Base-by-base conservation (phyloP, 768 basidiomycete species). In the Fomitopsis pulvina region DNA sequence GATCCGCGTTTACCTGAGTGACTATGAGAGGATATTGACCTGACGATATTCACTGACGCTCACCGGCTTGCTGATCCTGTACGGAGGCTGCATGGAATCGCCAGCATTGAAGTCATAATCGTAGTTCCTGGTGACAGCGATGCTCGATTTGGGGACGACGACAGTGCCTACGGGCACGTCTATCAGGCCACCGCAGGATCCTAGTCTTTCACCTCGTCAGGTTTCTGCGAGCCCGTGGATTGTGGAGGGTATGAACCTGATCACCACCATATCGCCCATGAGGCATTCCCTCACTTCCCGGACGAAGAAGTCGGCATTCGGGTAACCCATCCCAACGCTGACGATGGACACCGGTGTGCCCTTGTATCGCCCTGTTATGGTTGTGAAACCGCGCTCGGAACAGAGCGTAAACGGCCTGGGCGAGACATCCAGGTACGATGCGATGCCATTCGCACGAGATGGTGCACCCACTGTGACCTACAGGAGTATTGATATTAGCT, bases 231-330 rank as follows among this genome's bases (percentile, higher is more conserved):
- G 24, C n/a, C 18, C 14, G 6, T 20, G 24, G 24, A 34, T 24
- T 9, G 34, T 16, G 43, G 29, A 41, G 42, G 27, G 25, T 37
- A 56, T 64, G 48, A 44, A 77, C 77, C 77, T 71, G 44, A 79
- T 66, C 51, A 79, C 69, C 45, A 76, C 63, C 71, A 79, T 71
- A 50, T 78, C 76, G 14, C 88, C 88, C 51, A 64, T 72, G 32
- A 88, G 63, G 56, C 83, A 82, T 64, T 90, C 89, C 53, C 87
- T 75, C 22, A 77, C 79, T 67, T 92, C 88, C 54, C 88, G 78
- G 20, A 92, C 77, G 63, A 91, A 88, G 67, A 91, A 92, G 65
- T 92, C 89, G 69, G 83, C 84, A 67, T 87, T 91, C 0, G 87
- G 78, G 52, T 69, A 72, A 18, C 89, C 89, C 89, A 91, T 92